Percentiles rank a stretch among this genome's conserved stretches.
phyloP scores from a whole-genome alignment of 805 yeast genomes.

The Sugiyamaella chiloensis region DNA sequence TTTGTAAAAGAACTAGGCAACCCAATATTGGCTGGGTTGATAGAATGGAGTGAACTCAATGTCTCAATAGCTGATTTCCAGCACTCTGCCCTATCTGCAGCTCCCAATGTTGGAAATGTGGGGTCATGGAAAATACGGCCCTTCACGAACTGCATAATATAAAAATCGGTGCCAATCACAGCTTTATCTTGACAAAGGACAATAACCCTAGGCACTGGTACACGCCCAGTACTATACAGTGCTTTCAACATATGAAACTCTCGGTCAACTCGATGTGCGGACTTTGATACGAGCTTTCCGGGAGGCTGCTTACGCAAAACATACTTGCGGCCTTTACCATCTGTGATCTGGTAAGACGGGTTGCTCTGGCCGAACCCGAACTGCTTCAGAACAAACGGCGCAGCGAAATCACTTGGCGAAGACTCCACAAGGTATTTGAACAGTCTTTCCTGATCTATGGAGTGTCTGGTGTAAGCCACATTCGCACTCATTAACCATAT shows the following conservation, averaged over 20 bases:
- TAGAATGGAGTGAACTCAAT: slow-evolving; percentile 47
- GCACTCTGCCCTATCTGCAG: slow-evolving; percentile 30
- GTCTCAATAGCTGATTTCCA: slow-evolving; percentile 52
- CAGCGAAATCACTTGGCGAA: slow-evolving; percentile 22
- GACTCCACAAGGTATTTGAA: slow-evolving; percentile 26
- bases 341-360: slow-evolving; percentile 54
- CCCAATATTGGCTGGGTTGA: slow-evolving; percentile 45
- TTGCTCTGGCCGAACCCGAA: slow-evolving; percentile 63
- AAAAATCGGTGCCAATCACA: slow-evolving; percentile 53
- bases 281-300: slow-evolving; percentile 46
- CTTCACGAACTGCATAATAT: slow-evolving; percentile 56
- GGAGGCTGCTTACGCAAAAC: slow-evolving; percentile 60
- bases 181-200: slow-evolving; percentile 55
- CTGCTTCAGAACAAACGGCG: slow-evolving; percentile 44
- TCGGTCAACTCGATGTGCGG: slow-evolving; percentile 63
- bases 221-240: slow-evolving; percentile 34
- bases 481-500: background rate
- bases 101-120: slow-evolving; percentile 39
- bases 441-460: slow-evolving; percentile 29
- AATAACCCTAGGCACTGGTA: slow-evolving; percentile 55
- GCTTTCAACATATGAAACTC: slow-evolving; percentile 52
- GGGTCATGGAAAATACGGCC: slow-evolving; percentile 59
- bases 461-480: slow-evolving; percentile 25
- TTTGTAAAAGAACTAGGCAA: slow-evolving; percentile 44
- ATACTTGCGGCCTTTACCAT: slow-evolving; percentile 38